Evolutionary conservation across 768 basidiomycete genomes (phyloP).

Genomic region (Coprinellus aureogranulatus): DNA sequence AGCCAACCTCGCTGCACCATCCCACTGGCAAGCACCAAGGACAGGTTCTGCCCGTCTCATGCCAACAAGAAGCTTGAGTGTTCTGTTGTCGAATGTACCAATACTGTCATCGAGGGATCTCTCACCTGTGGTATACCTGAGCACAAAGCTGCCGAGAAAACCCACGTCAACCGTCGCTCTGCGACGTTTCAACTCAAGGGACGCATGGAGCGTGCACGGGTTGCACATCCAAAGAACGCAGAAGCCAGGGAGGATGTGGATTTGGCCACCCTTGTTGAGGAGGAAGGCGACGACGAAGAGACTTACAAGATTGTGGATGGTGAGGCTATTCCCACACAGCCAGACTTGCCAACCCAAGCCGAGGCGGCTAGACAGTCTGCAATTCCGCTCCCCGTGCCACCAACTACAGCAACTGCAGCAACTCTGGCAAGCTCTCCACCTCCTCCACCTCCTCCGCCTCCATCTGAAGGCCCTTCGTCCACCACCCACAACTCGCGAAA

Average conservation of each 20-base stretch:
- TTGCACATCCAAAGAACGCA: conserved; percentile 6
- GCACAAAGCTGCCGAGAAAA: conserved; percentile 9
- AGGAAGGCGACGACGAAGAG: no score
- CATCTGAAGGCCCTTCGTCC: no score
- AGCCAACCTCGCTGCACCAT: conserved; percentile 9
- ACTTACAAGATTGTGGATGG: no score
- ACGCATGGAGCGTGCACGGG: conserved; percentile 1
- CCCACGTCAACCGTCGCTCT: not conserved
- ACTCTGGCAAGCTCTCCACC: no score
- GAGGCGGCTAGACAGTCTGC: no score
- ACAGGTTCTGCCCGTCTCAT: conserved; percentile 11
- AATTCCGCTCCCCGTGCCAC: no score
- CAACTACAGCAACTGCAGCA: no score
- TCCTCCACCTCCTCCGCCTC: no score
- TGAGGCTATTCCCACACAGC: not conserved
- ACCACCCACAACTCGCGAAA: not conserved
- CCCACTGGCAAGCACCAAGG: conserved; percentile 9
- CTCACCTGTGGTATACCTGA: conserved; percentile 5
- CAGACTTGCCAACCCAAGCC: not conserved
- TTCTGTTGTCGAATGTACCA: conserved; percentile 4
- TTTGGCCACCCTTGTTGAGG: no score
- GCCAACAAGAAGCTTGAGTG: not conserved
- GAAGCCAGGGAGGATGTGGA: not conserved
- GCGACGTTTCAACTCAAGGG: conserved; percentile 10
- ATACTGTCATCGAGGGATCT: not conserved